These are phyloP conservation scores for Pythium rhizo-oryzae DNA, from an alignment of 352 stramenopile species.

Conservation along the genomic window DNA sequence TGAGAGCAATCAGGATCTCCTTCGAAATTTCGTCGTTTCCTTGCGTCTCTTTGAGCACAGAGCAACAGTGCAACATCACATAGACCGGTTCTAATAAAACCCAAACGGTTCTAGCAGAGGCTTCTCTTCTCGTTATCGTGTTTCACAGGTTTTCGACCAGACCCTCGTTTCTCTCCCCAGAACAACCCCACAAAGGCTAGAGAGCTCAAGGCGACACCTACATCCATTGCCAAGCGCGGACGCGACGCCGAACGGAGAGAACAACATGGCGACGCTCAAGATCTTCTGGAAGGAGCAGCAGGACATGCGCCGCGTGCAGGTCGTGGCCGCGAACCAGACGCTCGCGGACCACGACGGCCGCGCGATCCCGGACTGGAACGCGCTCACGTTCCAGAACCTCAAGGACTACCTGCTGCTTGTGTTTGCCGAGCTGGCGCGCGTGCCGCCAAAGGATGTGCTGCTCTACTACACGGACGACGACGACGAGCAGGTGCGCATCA, in stretches of 20 bases:
- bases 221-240: too few relatives aligned
- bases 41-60: too few relatives aligned
- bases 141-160: conserved; percentile 6
- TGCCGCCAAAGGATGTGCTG: conserved; percentile 41
- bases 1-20: too few relatives aligned
- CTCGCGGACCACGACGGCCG: conserved; percentile 54
- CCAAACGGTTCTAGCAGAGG: not conserved
- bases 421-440: conserved; percentile 50
- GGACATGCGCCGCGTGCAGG: conserved; percentile 86
- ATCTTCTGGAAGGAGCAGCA: conserved; percentile 80
- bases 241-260: not conserved
- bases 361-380: conserved; percentile 27
- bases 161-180: conserved; percentile 1
- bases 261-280: conserved; percentile 82
- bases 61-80: too few relatives aligned
- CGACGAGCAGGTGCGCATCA: conserved; percentile 81
- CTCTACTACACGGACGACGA: conserved; percentile 88
- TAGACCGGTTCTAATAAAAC: conserved; percentile 11
- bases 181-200: not conserved
- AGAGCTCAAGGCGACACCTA: conserved; percentile 2
- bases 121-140: conserved; percentile 11
- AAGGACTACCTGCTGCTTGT: conserved; percentile 69
- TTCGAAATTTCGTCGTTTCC: too few relatives aligned
- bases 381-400: conserved; percentile 62
- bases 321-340: conserved; percentile 62